Percentiles rank a stretch among this genome's conserved stretches.
These are phyloP conservation scores for Colletotrichum sp. DNA, from an alignment of 2,329 filamentous ascomycete genomes.

Conservation along the genomic window DNA sequence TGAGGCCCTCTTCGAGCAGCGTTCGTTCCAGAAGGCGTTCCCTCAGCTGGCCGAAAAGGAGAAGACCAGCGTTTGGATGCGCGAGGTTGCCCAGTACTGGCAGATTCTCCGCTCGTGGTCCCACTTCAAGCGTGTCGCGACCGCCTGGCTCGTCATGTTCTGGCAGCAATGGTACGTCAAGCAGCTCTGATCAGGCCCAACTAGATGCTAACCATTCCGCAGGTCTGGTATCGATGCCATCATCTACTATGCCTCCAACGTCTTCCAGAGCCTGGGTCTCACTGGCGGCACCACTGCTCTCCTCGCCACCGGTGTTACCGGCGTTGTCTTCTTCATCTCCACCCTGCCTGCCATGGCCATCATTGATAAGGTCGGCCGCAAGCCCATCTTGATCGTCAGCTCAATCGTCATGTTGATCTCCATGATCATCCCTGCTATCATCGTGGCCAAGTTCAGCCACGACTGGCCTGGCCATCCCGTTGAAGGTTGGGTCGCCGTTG, in stretches of 20 bases:
- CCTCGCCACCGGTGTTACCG: slow-evolving; percentile 67
- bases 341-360: slow-evolving; percentile 37
- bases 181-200: background rate
- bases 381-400: slow-evolving; percentile 41
- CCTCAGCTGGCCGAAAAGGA: slow-evolving; percentile 44
- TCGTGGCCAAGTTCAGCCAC: slow-evolving; percentile 40
- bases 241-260: slow-evolving; percentile 55
- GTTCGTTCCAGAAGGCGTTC: slow-evolving; percentile 46
- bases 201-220: slow-evolving; percentile 2
- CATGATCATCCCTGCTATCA: slow-evolving; percentile 44
- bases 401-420: slow-evolving; percentile 41
- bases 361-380: slow-evolving; percentile 45
- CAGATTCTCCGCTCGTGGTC: slow-evolving; percentile 51
- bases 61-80: slow-evolving; percentile 42
- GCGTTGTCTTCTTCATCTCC: slow-evolving; percentile 52
- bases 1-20: slow-evolving; percentile 45
- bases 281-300: slow-evolving; percentile 62
- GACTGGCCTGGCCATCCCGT: slow-evolving; percentile 38
- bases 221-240: slow-evolving; percentile 38
- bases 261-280: slow-evolving; percentile 69
- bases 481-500: slow-evolving; percentile 43
- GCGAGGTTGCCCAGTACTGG: slow-evolving; percentile 55
- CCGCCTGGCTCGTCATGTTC: slow-evolving; percentile 50
- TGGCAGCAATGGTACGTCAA: slow-evolving; percentile 46
- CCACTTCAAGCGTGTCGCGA: slow-evolving; percentile 52